Conservation (phyloP, 257 asterid genomes). For the Buddleja alternifolia region DNA sequence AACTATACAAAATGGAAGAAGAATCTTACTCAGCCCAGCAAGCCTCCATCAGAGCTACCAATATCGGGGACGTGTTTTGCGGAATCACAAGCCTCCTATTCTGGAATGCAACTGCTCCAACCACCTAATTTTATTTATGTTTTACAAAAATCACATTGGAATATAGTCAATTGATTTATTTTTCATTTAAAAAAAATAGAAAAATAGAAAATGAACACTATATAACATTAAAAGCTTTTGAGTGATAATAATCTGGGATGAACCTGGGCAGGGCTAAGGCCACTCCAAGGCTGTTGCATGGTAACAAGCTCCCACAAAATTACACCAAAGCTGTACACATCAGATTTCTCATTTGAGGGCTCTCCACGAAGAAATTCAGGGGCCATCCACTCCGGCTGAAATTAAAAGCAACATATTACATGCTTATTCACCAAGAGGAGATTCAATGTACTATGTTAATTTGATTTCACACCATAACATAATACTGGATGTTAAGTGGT, state of each 20-base stretch:
- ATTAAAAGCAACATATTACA: slow-evolving; percentile 46
- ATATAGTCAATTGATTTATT: not conserved
- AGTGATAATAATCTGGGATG: not conserved
- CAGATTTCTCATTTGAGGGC: slow-evolving; percentile 96
- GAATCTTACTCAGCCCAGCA: slow-evolving; percentile 96
- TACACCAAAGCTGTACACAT: slow-evolving; percentile 90
- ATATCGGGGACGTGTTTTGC: slow-evolving; percentile 59
- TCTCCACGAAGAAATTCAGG: slow-evolving; percentile 98
- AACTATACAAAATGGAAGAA: not conserved
- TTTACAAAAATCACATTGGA: not conserved
- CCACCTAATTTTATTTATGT: slow-evolving; percentile 78
- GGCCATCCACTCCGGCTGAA: slow-evolving; percentile 99
- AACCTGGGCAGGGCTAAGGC: slow-evolving; percentile 94
- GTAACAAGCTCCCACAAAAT: slow-evolving; percentile 95
- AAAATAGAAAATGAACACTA: not conserved
- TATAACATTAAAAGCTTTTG: not conserved
- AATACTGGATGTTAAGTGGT: no score
- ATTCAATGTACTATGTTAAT: no score
- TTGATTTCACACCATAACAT: no score
- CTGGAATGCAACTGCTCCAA: slow-evolving; percentile 98
- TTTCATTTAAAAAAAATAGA: not conserved
- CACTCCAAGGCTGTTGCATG: slow-evolving; percentile 94
- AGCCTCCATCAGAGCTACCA: slow-evolving; percentile 83
- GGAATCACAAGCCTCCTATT: slow-evolving; percentile 86
- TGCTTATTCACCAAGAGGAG: slow-evolving; percentile 29